Evolutionary conservation across 768 basidiomycete genomes (phyloP).

Genomic region (Amanita jacksonii): DNA sequence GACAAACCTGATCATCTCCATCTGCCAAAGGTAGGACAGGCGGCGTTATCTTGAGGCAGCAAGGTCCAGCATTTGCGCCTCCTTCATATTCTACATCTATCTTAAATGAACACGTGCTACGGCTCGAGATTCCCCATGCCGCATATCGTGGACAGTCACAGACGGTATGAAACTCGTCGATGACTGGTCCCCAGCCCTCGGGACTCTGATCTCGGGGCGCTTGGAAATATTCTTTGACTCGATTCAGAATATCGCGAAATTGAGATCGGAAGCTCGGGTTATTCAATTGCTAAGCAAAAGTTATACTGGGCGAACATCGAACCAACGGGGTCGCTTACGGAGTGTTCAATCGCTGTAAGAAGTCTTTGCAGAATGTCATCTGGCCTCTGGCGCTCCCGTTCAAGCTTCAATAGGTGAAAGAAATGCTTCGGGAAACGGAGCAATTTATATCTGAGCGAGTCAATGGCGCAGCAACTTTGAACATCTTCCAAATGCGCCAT

Average conservation of each 20-base stretch:
- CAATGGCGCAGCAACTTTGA: neutral
- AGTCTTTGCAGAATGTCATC: neutral
- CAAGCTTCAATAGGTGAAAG: neutral
- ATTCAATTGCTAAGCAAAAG: neutral
- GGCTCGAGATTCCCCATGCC: neutral
- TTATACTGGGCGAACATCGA: no score
- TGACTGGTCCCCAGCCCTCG: no score
- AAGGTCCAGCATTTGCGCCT: neutral
- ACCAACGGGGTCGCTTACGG: neutral
- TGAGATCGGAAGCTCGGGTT: neutral
- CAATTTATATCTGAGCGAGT: neutral
- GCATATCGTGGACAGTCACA: no score
- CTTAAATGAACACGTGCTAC: neutral
- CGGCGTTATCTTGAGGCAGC: constrained; percentile 1
- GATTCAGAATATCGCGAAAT: no score
- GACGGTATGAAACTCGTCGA: no score
- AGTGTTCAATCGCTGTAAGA: no score
- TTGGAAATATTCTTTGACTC: no score
- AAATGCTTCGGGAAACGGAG: neutral
- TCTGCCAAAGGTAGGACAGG: neutral
- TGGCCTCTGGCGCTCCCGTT: neutral
- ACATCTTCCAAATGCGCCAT: neutral
- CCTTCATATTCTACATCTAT: neutral
- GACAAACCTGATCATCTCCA: neutral
- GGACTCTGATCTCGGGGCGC: neutral